A percentile compares a stretch with the other conserved stretches of the same genome.
Conservation (phyloP, 768 basidiomycete species). For the Trametes meyenii region DNA sequence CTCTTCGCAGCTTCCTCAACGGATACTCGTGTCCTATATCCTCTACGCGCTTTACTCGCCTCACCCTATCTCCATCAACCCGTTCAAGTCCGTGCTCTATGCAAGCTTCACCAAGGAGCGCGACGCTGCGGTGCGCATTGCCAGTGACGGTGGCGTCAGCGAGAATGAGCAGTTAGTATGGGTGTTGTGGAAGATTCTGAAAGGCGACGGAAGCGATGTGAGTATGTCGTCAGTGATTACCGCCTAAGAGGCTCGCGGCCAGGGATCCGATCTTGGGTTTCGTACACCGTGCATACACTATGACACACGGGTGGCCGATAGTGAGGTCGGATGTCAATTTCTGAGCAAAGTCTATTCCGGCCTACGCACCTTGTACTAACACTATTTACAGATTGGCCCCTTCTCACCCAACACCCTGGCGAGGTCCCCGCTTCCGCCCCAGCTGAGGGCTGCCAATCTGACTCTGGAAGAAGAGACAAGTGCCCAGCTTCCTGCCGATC, state of each 20-base stretch:
- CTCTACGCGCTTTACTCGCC: constrained; percentile 80
- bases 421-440: constrained; percentile 72
- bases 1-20: constrained; percentile 59
- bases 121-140: constrained; percentile 55
- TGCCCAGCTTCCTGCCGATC: constrained; percentile 20
- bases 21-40: constrained; percentile 79
- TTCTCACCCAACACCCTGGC: constrained; percentile 78
- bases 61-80: constrained; percentile 78
- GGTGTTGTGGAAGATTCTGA: constrained; percentile 87
- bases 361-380: not conserved
- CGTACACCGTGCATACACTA: no score
- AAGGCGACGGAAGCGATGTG: constrained; percentile 82
- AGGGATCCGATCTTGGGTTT: no score
- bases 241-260: not conserved
- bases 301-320: no score
- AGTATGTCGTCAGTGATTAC: constrained; percentile 32
- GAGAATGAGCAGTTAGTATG: constrained; percentile 80
- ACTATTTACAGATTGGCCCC: constrained; percentile 63
- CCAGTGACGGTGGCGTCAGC: constrained; percentile 51
- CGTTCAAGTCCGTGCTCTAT: constrained; percentile 75
- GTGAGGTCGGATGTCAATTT: not conserved
- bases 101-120: constrained; percentile 71
- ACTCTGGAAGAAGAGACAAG: constrained; percentile 59
- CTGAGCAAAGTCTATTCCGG: not conserved
- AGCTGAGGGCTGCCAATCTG: constrained; percentile 73